A percentile compares a stretch with the other conserved stretches of the same genome.
phyloP scores from a whole-genome alignment of 306 rosid species.

The Delonix regia region DNA sequence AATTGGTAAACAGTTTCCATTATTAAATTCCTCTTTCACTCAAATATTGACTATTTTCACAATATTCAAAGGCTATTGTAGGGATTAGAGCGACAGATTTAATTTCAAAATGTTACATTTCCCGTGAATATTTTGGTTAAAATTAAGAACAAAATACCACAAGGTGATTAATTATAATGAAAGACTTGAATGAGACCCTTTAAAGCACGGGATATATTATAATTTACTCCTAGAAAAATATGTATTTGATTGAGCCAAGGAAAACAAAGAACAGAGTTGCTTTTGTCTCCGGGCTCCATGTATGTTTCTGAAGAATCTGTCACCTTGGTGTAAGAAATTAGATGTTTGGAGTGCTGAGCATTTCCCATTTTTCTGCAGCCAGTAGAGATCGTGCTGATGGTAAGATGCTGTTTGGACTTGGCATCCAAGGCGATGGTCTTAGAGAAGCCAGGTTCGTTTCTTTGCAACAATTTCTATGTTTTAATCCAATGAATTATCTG shows the following conservation, averaged over 20 bases:
- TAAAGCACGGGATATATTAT: no score
- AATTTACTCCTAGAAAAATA: no score
- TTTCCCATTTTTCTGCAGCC: conserved; percentile 52
- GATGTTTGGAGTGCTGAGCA: conserved; percentile 22
- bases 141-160: no score
- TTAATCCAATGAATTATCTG: conserved; percentile 3
- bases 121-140: no score
- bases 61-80: no score
- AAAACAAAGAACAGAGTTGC: not conserved
- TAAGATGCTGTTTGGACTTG: conserved; percentile 68
- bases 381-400: conserved; percentile 66
- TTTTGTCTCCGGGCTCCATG: not conserved
- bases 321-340: not conserved
- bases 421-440: conserved; percentile 73
- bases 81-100: no score
- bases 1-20: no score
- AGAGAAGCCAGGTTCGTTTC: conserved; percentile 87
- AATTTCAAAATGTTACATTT: no score
- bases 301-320: not conserved
- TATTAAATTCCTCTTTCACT: no score
- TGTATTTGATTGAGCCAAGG: not conserved
- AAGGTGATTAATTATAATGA: no score
- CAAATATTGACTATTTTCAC: no score
- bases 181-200: no score
- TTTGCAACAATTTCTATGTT: conserved; percentile 16